A percentile compares a stretch with the other conserved stretches of the same genome.
Evolutionary conservation across 257 asterid genomes (phyloP).

Genomic region (Solanum pimpinellifolium): DNA sequence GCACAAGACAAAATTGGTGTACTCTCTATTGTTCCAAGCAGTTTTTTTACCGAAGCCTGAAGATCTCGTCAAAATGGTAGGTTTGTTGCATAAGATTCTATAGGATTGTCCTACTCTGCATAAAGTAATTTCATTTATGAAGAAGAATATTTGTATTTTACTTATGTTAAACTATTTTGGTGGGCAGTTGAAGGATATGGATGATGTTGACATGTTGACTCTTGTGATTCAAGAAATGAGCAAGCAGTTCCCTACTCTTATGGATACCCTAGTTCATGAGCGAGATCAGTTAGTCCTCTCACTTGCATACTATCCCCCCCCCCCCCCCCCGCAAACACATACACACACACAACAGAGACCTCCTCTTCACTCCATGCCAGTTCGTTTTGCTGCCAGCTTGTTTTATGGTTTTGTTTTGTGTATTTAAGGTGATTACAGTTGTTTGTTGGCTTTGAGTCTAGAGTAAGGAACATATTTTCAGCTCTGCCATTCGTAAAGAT

Average conservation of each 20-base stretch:
- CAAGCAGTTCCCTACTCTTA: constrained; percentile 78
- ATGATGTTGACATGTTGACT: constrained; percentile 86
- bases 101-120: background rate
- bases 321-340: too few species aligned
- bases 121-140: background rate
- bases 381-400: background rate
- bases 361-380: background rate
- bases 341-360: background rate
- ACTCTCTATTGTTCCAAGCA: constrained; percentile 74
- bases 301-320: background rate
- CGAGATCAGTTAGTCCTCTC: constrained; percentile 72
- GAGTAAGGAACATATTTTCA: background rate
- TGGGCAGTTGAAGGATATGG: constrained; percentile 92
- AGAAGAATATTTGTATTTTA: background rate
- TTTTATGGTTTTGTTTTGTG: background rate
- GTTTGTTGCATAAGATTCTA: constrained; percentile 1
- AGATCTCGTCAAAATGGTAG: constrained; percentile 59
- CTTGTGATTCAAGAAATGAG: constrained; percentile 95
- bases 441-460: background rate
- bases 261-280: constrained; percentile 93
- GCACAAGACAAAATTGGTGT: constrained; percentile 76
- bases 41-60: constrained; percentile 73
- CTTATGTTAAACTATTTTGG: background rate
- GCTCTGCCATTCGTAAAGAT: background rate
- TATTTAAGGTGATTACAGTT: background rate